Evolutionary conservation across 805 yeast genomes (phyloP).

Genomic region (Candida xiaguanensis): DNA sequence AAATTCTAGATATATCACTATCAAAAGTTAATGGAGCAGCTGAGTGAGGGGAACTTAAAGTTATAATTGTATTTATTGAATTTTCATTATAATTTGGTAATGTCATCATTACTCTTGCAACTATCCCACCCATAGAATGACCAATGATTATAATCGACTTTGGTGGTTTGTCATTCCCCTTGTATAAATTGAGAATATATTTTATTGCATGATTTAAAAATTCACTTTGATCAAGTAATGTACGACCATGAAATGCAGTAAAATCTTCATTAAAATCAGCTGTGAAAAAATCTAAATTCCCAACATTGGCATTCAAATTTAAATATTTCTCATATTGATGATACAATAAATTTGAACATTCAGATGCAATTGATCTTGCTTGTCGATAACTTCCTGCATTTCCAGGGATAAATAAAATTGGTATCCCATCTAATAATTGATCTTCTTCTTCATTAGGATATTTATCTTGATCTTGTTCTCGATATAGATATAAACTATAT

Average conservation of each 20-base stretch:
- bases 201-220: conserved; percentile 82
- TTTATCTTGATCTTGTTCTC: conserved; percentile 73
- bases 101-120: conserved; percentile 79
- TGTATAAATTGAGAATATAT: conserved; percentile 70
- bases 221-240: conserved; percentile 90
- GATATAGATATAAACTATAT: conserved; percentile 78
- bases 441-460: conserved; percentile 39
- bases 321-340: conserved; percentile 24
- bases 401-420: conserved; percentile 93
- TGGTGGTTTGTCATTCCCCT: conserved; percentile 43
- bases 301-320: conserved; percentile 26
- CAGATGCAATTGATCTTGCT: conserved; percentile 88
- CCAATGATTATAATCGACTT: conserved; percentile 75
- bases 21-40: conserved; percentile 93
- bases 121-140: conserved; percentile 98
- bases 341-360: conserved; percentile 55
- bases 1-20: conserved; percentile 75
- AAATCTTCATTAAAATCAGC: conserved; percentile 95
- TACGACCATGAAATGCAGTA: conserved; percentile 94
- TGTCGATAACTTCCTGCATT: conserved; percentile 95
- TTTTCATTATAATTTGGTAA: conserved; percentile 67
- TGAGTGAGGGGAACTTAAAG: conserved; percentile 88
- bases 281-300: conserved; percentile 76
- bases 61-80: conserved; percentile 79
- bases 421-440: conserved; percentile 59